These are phyloP conservation scores for Rubia yunnanensis DNA, from an alignment of 257 asterid genomes.

Conservation along the genomic window DNA sequence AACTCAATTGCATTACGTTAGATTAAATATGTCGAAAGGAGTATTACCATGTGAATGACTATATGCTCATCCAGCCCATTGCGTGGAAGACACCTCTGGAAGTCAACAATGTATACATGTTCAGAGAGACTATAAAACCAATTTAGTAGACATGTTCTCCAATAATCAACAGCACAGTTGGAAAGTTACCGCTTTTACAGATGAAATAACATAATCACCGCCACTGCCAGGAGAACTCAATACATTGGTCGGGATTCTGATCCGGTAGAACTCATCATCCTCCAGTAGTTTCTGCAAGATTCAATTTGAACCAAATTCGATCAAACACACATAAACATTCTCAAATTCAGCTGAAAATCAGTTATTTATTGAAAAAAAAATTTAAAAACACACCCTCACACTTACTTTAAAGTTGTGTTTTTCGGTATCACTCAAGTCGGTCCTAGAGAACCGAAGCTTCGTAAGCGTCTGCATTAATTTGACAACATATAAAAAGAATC, in stretches of 20 bases:
- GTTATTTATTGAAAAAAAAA: background rate
- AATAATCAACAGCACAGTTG: background rate
- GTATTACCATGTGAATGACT: conserved; percentile 76
- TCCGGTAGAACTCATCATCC: conserved; percentile 77
- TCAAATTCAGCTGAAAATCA: background rate
- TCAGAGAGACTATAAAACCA: background rate
- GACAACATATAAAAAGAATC: background rate
- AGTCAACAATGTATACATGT: conserved; percentile 9
- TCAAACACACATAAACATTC: background rate
- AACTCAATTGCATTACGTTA: background rate
- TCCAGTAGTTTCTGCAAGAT: conserved; percentile 68
- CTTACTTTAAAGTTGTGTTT: conserved; percentile 68
- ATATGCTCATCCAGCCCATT: conserved; percentile 91
- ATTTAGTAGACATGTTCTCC: background rate
- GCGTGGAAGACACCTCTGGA: conserved; percentile 89
- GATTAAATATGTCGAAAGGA: background rate
- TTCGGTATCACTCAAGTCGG: conserved; percentile 49
- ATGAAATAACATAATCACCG: conserved; percentile 59
- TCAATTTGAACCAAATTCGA: conserved; percentile 4
- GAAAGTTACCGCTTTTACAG: conserved; percentile 82
- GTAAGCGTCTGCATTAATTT: conserved; percentile 60
- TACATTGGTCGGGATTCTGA: conserved; percentile 75
- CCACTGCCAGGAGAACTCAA: conserved; percentile 73
- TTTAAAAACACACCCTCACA: background rate
- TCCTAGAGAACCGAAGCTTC: conserved; percentile 91